phyloP scores from a whole-genome alignment of 495 filamentous ascomycete species.

The Lichenothelia convexa region DNA sequence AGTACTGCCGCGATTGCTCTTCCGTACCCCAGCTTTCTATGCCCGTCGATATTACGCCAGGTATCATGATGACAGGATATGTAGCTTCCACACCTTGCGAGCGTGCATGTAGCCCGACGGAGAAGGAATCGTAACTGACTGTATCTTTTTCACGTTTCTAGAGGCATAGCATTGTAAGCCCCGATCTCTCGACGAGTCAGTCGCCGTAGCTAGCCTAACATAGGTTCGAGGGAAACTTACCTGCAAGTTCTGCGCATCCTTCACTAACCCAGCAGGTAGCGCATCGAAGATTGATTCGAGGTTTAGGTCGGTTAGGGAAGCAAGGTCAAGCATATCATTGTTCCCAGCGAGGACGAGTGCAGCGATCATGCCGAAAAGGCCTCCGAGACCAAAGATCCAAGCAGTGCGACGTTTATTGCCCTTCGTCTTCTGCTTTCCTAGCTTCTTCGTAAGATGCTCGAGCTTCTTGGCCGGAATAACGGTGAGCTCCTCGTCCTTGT shows the following conservation, averaged over 20 bases:
- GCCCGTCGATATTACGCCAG: conserved; percentile 92
- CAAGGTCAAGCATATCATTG: conserved; percentile 69
- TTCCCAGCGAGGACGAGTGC: conserved; percentile 72
- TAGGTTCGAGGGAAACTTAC: conserved; percentile 24
- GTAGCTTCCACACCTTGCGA: conserved; percentile 66
- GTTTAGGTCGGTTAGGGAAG: conserved; percentile 62
- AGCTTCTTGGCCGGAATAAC: conserved; percentile 19
- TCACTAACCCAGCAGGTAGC: conserved; percentile 62
- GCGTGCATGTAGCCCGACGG: conserved; percentile 64
- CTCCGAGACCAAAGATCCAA: conserved; percentile 67
- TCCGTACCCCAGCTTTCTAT: conserved; percentile 92
- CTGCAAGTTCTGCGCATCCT: conserved; percentile 66
- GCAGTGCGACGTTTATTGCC: conserved; percentile 51
- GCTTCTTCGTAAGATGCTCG: conserved; percentile 17
- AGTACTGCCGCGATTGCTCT: conserved; percentile 65
- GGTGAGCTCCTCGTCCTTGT: conserved; percentile 10
- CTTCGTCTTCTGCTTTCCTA: conserved; percentile 21
- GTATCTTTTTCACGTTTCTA: conserved; percentile 71
- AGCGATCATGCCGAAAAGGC: conserved; percentile 61
- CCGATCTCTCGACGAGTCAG: background rate
- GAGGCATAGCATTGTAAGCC: background rate
- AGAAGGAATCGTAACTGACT: conserved; percentile 81
- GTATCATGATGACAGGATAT: conserved; percentile 91
- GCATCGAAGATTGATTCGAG: conserved; percentile 68
- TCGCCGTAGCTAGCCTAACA: background rate